These are phyloP conservation scores for Trichothecium sympodiale DNA, from an alignment of 2,329 filamentous ascomycete species.

Conservation along the genomic window DNA sequence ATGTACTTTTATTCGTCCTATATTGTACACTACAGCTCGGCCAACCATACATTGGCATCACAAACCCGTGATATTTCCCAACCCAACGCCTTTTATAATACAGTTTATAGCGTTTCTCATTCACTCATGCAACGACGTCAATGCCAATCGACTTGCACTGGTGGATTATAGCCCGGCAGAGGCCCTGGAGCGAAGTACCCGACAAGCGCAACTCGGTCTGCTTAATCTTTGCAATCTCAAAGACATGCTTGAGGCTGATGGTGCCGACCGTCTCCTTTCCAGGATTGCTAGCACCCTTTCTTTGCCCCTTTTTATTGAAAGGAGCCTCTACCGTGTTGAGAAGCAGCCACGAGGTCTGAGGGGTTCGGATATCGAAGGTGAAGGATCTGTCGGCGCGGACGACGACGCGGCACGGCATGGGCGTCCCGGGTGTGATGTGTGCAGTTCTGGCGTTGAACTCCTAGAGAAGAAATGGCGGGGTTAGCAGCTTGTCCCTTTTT, in stretches of 20 bases:
- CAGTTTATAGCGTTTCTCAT: constrained; percentile 2
- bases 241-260: constrained; percentile 88
- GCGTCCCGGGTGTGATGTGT: constrained; percentile 71
- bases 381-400: constrained; percentile 91
- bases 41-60: too few species aligned
- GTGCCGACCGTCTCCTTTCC: constrained; percentile 71
- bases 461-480: constrained; percentile 30
- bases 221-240: constrained; percentile 97
- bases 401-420: constrained; percentile 80
- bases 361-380: constrained; percentile 84
- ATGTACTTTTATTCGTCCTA: too few species aligned
- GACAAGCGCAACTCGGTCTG: constrained; percentile 64
- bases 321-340: constrained; percentile 72
- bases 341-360: constrained; percentile 84
- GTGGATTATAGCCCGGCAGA: constrained; percentile 64
- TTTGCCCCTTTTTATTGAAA: constrained; percentile 60
- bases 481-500: too few species aligned
- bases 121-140: constrained; percentile 48
- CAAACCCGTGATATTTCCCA: constrained; percentile 5
- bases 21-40: too few species aligned
- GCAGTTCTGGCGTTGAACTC: constrained; percentile 95
- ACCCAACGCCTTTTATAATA: constrained; percentile 2
- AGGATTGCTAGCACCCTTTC: constrained; percentile 66
- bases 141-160: constrained; percentile 70
- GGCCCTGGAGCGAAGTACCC: constrained; percentile 56